These are phyloP conservation scores for Entophlyctis luteolus DNA, from an alignment of 192 early-diverging fungal species.

Conservation along the genomic window DNA sequence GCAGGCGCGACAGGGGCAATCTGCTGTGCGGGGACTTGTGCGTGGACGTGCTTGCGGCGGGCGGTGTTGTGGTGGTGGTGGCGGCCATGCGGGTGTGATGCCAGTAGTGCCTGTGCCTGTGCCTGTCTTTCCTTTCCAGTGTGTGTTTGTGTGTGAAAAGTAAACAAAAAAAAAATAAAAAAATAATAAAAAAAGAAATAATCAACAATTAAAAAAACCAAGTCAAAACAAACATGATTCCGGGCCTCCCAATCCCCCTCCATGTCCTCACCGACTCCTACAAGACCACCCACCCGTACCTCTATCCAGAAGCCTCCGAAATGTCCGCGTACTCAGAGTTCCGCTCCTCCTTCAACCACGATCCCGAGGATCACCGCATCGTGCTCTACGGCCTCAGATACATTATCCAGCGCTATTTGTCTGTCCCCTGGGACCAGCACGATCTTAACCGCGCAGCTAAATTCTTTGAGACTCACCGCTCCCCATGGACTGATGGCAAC, in stretches of 20 bases:
- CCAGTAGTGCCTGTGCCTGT: too few relatives aligned
- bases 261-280: conserved; percentile 79
- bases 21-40: too few relatives aligned
- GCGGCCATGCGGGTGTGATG: too few relatives aligned
- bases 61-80: too few relatives aligned
- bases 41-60: too few relatives aligned
- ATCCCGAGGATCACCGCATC: conserved; percentile 66
- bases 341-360: conserved; percentile 62
- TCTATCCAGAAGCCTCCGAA: conserved; percentile 69
- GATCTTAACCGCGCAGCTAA: conserved; percentile 64
- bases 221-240: neutral
- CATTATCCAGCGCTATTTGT: conserved; percentile 74
- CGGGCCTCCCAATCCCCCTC: conserved; percentile 51
- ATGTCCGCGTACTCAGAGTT: conserved; percentile 83
- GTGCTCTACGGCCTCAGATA: conserved; percentile 84
- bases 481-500: conserved; percentile 35
- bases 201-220: too few relatives aligned
- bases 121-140: too few relatives aligned
- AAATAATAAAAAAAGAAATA: too few relatives aligned
- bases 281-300: conserved; percentile 70
- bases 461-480: conserved; percentile 76
- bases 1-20: too few relatives aligned
- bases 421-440: conserved; percentile 59
- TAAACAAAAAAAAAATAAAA: too few relatives aligned
- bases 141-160: too few relatives aligned